phyloP scores from a whole-genome alignment of 2,329 filamentous ascomycete genomes.

The Pseudogymnoascus sp. region DNA sequence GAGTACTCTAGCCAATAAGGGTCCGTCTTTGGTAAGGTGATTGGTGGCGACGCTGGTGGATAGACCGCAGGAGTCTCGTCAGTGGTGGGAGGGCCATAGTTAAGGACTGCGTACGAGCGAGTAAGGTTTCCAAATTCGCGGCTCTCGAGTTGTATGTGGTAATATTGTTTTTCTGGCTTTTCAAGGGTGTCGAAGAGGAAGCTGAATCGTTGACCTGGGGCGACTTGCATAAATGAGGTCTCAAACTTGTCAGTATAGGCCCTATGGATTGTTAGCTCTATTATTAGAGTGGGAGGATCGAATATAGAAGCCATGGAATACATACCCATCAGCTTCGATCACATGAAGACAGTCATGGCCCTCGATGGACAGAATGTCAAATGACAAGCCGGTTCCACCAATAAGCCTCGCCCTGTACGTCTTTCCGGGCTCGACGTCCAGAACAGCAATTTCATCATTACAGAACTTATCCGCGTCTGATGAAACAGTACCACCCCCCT shows the following conservation, averaged over 20 bases:
- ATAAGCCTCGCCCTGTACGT: constrained; percentile 57
- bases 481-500: constrained; percentile 25
- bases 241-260: constrained; percentile 34
- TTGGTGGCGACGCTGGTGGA: constrained; percentile 18
- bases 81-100: constrained; percentile 26
- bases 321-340: constrained; percentile 50
- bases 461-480: constrained; percentile 23
- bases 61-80: constrained; percentile 11
- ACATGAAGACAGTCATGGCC: constrained; percentile 48
- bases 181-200: constrained; percentile 39
- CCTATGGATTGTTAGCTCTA: constrained; percentile 20
- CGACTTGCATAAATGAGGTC: constrained; percentile 39
- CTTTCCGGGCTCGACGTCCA: constrained; percentile 51
- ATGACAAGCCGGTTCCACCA: constrained; percentile 47
- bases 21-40: constrained; percentile 22
- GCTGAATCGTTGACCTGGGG: constrained; percentile 43
- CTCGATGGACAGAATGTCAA: constrained; percentile 48
- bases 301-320: neutral
- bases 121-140: constrained; percentile 35
- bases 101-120: constrained; percentile 35
- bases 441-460: constrained; percentile 35
- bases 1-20: constrained; percentile 30
- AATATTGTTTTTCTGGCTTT: constrained; percentile 28
- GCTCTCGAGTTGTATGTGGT: constrained; percentile 37
- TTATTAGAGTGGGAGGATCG: neutral